Evolutionary conservation across 805 yeast genomes (phyloP), one percentile per base, ranked within the genome.

Genomic region (Wickerhamiella dianesei): DNA sequence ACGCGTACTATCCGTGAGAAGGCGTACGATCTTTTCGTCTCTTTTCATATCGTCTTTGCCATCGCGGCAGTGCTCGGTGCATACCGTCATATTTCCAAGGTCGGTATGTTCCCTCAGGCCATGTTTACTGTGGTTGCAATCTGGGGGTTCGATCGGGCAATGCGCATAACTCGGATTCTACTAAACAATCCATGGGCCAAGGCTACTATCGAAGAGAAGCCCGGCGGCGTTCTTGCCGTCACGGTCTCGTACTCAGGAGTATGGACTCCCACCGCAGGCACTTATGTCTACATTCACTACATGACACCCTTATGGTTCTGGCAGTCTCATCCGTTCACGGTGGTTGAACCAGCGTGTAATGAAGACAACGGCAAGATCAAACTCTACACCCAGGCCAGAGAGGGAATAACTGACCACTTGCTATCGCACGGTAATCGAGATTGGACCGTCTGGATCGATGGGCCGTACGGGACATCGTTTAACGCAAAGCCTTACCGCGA

Each of bases 241-340:
- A 45, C 51, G 25, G 49, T 60, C 35, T 44, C 45, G 36, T 52
- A 63, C 45, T 79, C 82, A 16, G 56, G 57, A 4, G 57, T 56
- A 43, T 72, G 78, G 69, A 64, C 63, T 35, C 65, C 71, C 17
- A 62, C 55, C 48, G 79, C 83, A 3, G 81, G 82, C 29, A 67
- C 72, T 16, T 75, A 64, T 59, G 75, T 75, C 37, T 78, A 75
- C 63, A 60, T 78, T 18, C 74, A 73, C 53, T 69, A 76, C 45
- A 52, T 77, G 47, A 63, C 55, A 21, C 66, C 68, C 41, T 49
- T 62, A 8, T 61, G 70, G 37, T 75, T 78, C 59, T 79, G 79
- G 76, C 83, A 80, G 56, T 73, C 79, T 2, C 85, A 80, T 59
- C 87, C 88, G 2, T 80, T 82, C 62, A 77, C 86, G 5, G 49